Percentiles rank a stretch among this genome's conserved stretches.
phyloP scores from a whole-genome alignment of 208 protist species.

The Spironucleus salmonicida region DNA sequence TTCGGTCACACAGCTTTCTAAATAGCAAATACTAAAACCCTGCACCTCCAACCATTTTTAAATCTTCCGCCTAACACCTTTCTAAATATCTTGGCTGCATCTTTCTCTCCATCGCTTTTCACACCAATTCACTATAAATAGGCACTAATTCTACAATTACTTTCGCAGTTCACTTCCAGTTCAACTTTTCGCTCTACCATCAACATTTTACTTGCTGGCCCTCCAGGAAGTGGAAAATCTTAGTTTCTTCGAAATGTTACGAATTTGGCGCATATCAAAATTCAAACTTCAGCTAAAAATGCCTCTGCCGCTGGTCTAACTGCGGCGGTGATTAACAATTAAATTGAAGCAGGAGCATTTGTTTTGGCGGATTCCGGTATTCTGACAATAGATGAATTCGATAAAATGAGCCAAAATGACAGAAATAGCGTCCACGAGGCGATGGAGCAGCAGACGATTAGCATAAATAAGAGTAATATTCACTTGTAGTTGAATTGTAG shows the following conservation, averaged over 20 bases:
- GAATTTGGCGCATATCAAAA: conserved; percentile 37
- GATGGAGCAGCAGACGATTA: conserved; percentile 80
- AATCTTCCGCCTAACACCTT: too few species aligned
- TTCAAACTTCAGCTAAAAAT: conserved; percentile 97
- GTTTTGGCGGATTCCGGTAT: conserved; percentile 97
- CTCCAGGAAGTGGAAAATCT: conserved; percentile 56
- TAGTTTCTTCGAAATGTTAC: neutral
- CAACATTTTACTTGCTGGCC: conserved; percentile 95
- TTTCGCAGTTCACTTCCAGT: too few species aligned
- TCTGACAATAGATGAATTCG: conserved; percentile 99
- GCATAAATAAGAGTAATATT: conserved; percentile 74
- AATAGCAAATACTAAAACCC: too few species aligned
- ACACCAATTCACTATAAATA: too few species aligned
- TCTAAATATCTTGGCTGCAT: too few species aligned
- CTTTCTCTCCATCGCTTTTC: too few species aligned
- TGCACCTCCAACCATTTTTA: too few species aligned
- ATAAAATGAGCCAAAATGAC: conserved; percentile 93
- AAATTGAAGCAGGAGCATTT: conserved; percentile 95
- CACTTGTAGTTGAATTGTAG: conserved; percentile 96
- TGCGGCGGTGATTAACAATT: conserved; percentile 49
- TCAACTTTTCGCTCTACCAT: too few species aligned
- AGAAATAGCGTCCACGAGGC: conserved; percentile 97
- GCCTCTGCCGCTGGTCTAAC: conserved; percentile 61
- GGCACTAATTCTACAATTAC: too few species aligned
- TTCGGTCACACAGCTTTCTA: too few species aligned